phyloP scores from a whole-genome alignment of 257 asterid species.

The Handroanthus guayacan region DNA sequence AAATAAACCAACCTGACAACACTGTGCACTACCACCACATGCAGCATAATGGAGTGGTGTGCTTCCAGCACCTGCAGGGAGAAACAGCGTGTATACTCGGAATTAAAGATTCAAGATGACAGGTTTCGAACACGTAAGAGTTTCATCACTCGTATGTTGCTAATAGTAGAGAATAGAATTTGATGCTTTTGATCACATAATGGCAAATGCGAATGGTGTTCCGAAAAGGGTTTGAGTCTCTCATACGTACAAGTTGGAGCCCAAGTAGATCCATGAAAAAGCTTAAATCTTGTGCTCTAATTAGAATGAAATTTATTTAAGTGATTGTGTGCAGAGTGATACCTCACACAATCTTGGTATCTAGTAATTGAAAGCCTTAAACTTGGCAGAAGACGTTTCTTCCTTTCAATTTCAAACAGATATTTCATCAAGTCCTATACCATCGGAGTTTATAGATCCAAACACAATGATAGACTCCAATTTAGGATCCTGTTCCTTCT shows the following conservation, averaged over 20 bases:
- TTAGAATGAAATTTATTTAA: not conserved
- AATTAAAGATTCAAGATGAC: not conserved
- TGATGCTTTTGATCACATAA: conserved; percentile 7
- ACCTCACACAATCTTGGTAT: not conserved
- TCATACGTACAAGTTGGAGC: not conserved
- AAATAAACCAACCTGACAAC: conserved; percentile 74
- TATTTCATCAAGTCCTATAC: not conserved
- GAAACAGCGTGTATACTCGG: not conserved
- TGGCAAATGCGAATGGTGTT: not conserved
- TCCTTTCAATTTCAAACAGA: not conserved
- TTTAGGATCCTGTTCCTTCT: not conserved
- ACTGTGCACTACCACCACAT: conserved; percentile 88
- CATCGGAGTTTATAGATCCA: not conserved
- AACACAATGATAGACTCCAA: not conserved
- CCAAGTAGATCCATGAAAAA: not conserved
- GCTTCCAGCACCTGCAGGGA: conserved; percentile 81
- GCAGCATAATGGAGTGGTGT: conserved; percentile 95
- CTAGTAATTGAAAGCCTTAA: not conserved
- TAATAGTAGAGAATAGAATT: not conserved
- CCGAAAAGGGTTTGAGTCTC: not conserved
- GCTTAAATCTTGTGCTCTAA: not conserved
- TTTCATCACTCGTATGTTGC: conserved; percentile 3
- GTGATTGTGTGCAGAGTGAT: not conserved
- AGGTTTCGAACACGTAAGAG: not conserved
- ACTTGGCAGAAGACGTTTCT: not conserved